Evolutionary conservation across 257 asterid genomes (phyloP).

Genomic region (Ligustrum vulgare): DNA sequence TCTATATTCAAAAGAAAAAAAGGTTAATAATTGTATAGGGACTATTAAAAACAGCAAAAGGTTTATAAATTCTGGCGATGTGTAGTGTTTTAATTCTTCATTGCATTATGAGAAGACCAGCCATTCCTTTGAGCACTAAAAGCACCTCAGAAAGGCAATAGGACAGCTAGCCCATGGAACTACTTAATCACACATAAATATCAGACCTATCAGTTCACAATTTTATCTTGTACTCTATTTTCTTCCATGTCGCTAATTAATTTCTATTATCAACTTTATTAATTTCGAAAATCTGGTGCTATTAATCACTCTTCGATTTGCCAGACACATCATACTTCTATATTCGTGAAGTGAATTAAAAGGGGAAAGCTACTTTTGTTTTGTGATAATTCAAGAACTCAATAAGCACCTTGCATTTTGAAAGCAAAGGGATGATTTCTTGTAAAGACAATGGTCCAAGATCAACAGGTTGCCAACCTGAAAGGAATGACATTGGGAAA

Average conservation of each 20-base stretch:
- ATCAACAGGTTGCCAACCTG: constrained; percentile 90
- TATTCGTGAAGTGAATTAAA: constrained; percentile 4
- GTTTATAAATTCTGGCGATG: background rate
- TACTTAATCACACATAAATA: background rate
- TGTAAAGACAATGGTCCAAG: constrained; percentile 79
- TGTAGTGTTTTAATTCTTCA: background rate
- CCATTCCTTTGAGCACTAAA: constrained; percentile 13
- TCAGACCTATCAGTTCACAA: background rate
- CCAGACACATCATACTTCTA: background rate
- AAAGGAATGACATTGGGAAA: constrained; percentile 15
- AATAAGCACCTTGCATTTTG: constrained; percentile 65
- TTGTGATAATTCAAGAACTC: constrained; percentile 5
- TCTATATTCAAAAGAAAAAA: background rate
- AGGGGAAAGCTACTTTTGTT: constrained; percentile 8
- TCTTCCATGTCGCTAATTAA: constrained; percentile 7
- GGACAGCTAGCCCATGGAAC: background rate
- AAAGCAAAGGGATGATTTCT: constrained; percentile 52
- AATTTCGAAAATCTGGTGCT: background rate
- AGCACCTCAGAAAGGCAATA: constrained; percentile 7
- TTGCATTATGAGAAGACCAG: constrained; percentile 14
- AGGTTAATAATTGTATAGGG: background rate
- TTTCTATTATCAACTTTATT: constrained; percentile 10
- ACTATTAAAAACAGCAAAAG: constrained; percentile 5
- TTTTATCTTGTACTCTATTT: constrained; percentile 7
- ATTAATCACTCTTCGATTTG: background rate